A percentile compares a stretch with the other conserved stretches of the same genome.
phyloP scores from a whole-genome alignment of 805 yeast genomes.

The Suhomyces sp. region DNA sequence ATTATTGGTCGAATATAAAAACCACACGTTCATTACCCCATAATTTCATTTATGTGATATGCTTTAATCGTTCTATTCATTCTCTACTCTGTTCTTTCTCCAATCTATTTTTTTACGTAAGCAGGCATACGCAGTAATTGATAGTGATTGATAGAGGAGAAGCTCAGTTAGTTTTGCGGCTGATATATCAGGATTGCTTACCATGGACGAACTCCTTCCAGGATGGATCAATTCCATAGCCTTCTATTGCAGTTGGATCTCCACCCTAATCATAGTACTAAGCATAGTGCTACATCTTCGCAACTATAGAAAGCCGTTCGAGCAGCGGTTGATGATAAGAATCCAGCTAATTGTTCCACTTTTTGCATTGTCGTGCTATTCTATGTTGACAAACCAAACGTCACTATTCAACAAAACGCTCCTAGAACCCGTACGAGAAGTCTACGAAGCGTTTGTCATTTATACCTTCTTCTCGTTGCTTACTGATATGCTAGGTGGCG shows the following conservation, averaged over 20 bases:
- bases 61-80: neutral
- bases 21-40: too few species aligned
- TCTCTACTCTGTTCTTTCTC: neutral
- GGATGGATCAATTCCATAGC: conserved; percentile 17
- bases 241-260: conserved; percentile 19
- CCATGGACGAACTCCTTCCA: conserved; percentile 9
- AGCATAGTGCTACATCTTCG: conserved; percentile 33
- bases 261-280: conserved; percentile 20
- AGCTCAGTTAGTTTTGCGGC: too few species aligned
- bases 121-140: neutral
- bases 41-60: too few species aligned
- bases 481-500: conserved; percentile 88
- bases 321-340: conserved; percentile 80
- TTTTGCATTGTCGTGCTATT: conserved; percentile 69
- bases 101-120: neutral
- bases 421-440: conserved; percentile 74
- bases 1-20: too few species aligned
- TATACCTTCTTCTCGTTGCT: conserved; percentile 86
- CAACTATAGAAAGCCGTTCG: conserved; percentile 85
- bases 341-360: conserved; percentile 81
- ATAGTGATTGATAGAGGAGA: too few species aligned
- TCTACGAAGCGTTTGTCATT: conserved; percentile 94
- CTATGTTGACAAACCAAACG: conserved; percentile 47
- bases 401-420: conserved; percentile 43
- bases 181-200: neutral